Evolutionary conservation across 192 early-diverging fungal species (phyloP).

Genomic region (Umbelopsis ramanniana): DNA sequence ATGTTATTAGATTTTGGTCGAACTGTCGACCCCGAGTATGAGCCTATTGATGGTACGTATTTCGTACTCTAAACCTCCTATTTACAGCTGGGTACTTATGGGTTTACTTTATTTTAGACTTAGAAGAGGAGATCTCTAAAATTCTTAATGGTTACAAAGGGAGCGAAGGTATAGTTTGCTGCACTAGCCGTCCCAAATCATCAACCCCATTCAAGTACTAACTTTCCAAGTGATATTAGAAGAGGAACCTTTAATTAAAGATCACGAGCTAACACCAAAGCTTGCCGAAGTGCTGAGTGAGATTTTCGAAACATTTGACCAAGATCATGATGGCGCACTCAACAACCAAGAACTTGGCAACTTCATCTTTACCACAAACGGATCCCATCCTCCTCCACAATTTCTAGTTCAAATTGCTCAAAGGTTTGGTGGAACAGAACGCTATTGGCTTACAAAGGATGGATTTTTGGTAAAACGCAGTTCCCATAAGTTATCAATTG

Average conservation of each 20-base stretch:
- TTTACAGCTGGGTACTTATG: neutral
- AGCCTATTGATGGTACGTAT: slow-evolving; percentile 50
- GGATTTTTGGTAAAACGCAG: slow-evolving; percentile 45
- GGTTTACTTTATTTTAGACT: slow-evolving; percentile 29
- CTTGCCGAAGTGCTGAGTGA: slow-evolving; percentile 43
- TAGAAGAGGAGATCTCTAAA: slow-evolving; percentile 53
- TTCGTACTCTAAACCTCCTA: neutral
- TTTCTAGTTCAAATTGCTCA: slow-evolving; percentile 60
- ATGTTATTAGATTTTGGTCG: slow-evolving; percentile 54
- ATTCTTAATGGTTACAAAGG: slow-evolving; percentile 51
- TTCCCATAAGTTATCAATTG: too few relatives aligned
- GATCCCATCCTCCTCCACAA: slow-evolving; percentile 50
- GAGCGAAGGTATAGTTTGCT: slow-evolving; percentile 14
- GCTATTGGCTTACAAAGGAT: slow-evolving; percentile 51
- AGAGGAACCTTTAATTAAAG: slow-evolving; percentile 41
- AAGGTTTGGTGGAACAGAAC: slow-evolving; percentile 48
- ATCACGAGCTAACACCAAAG: slow-evolving; percentile 41
- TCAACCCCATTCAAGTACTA: neutral
- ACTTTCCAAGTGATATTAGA: slow-evolving; percentile 32
- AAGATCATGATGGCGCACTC: slow-evolving; percentile 51
- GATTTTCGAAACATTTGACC: slow-evolving; percentile 54
- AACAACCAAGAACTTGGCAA: slow-evolving; percentile 46
- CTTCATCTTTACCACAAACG: slow-evolving; percentile 56
- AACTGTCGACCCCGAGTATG: slow-evolving; percentile 54
- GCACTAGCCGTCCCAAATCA: neutral